phyloP scores from a whole-genome alignment of 2,329 filamentous ascomycete species.

The Calonectria hongkongensis region DNA sequence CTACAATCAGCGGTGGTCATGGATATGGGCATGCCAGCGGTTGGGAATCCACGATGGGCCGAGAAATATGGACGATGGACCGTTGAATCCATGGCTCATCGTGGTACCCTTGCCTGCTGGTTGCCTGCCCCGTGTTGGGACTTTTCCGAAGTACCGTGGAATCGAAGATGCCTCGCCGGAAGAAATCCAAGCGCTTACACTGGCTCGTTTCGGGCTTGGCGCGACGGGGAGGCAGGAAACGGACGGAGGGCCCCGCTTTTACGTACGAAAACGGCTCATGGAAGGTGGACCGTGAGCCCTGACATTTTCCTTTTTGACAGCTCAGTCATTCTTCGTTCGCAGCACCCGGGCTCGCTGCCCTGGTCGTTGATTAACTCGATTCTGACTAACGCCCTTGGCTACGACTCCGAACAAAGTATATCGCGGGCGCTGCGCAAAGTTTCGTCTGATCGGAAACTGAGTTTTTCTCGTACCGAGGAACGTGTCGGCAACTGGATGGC shows the following conservation, averaged over 20 bases:
- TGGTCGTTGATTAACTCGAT: conserved; percentile 2
- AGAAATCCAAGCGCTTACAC: conserved; percentile 26
- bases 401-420: conserved; percentile 14
- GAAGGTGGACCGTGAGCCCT: conserved; percentile 21
- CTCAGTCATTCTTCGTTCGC: conserved; percentile 23
- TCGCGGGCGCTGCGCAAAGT: conserved; percentile 11
- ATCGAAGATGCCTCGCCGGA: conserved; percentile 31
- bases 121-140: conserved; percentile 29
- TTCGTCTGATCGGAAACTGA: conserved; percentile 20
- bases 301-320: conserved; percentile 37
- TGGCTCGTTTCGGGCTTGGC: conserved; percentile 35
- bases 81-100: conserved; percentile 33
- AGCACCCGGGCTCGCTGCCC: background rate
- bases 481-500: background rate
- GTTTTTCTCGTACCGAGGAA: background rate
- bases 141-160: conserved; percentile 23
- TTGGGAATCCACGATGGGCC: conserved; percentile 27
- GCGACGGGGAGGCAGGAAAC: conserved; percentile 41
- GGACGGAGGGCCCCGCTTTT: conserved; percentile 43
- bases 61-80: conserved; percentile 41
- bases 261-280: conserved; percentile 43
- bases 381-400: background rate
- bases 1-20: conserved; percentile 1
- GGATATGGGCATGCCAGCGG: conserved; percentile 12
- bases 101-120: conserved; percentile 20